Percentiles rank a stretch among this genome's conserved stretches.
phyloP scores from a whole-genome alignment of 164 flowering plant genomes.

The Vitis labrusca region DNA sequence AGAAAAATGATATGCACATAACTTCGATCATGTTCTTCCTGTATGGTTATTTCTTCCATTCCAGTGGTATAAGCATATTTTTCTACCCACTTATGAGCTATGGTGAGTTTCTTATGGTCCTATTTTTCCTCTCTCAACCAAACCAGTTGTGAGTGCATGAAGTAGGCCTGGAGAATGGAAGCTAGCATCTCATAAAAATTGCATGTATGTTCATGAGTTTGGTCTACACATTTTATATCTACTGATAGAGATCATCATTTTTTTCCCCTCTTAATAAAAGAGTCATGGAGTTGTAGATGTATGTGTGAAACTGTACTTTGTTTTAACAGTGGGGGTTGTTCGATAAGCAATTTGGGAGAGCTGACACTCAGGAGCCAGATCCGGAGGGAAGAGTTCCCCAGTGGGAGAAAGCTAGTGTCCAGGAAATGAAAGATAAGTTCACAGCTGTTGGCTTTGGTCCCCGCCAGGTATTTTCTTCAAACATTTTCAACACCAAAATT shows the following conservation, averaged over 20 bases:
- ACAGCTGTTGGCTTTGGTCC: conserved; percentile 82
- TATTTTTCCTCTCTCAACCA: too few species aligned
- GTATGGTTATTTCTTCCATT: too few species aligned
- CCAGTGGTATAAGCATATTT: too few species aligned
- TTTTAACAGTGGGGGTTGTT: conserved; percentile 80
- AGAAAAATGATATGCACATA: too few species aligned
- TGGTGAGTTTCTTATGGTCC: too few species aligned
- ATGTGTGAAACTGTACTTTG: not conserved
- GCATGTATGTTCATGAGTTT: too few species aligned
- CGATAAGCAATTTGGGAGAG: conserved; percentile 75
- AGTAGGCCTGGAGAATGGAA: too few species aligned
- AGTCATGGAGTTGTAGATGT: not conserved
- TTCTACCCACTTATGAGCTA: too few species aligned
- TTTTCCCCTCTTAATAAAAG: not conserved
- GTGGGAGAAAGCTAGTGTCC: conserved; percentile 80
- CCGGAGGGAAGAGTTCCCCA: conserved; percentile 90
- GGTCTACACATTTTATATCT: not conserved
- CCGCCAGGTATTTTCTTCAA: conserved; percentile 64
- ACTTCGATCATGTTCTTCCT: too few species aligned
- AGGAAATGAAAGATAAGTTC: conserved; percentile 93
- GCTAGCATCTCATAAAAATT: too few species aligned
- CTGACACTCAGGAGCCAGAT: conserved; percentile 79
- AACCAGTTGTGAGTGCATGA: too few species aligned
- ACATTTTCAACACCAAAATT: not conserved
- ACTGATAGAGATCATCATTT: not conserved